These are phyloP conservation scores for Lachnellula cervina DNA, from an alignment of 2,329 filamentous ascomycete species.

Conservation along the genomic window DNA sequence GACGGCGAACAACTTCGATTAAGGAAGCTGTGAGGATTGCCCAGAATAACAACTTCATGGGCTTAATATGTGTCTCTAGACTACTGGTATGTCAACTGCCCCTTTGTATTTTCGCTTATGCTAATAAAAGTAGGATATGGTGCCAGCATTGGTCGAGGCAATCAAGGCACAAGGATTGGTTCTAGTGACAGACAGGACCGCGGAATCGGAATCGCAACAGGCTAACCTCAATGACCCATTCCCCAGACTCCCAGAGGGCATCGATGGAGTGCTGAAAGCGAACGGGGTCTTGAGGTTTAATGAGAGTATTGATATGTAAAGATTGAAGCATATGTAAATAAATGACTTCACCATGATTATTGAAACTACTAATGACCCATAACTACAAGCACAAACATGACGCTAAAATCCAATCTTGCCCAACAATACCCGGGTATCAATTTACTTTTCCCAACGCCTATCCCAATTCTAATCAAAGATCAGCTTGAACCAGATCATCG, in stretches of 20 bases:
- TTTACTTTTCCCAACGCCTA: neutral
- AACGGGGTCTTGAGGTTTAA: slow-evolving; percentile 91
- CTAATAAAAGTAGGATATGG: slow-evolving; percentile 66
- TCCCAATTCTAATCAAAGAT: neutral
- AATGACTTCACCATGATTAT: neutral
- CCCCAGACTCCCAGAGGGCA: slow-evolving; percentile 65
- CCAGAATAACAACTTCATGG: slow-evolving; percentile 97
- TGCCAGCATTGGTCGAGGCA: slow-evolving; percentile 84
- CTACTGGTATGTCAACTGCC: slow-evolving; percentile 63
- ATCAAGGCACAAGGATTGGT: slow-evolving; percentile 94
- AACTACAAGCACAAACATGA: neutral
- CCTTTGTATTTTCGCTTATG: neutral
- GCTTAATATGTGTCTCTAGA: slow-evolving; percentile 81
- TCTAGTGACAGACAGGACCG: slow-evolving; percentile 81
- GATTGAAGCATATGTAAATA: neutral
- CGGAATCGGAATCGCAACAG: slow-evolving; percentile 33
- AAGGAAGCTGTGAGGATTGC: slow-evolving; percentile 94
- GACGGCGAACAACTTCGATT: slow-evolving; percentile 73
- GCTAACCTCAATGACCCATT: slow-evolving; percentile 44
- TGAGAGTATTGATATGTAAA: slow-evolving; percentile 74
- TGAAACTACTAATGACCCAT: neutral
- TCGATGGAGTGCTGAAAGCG: slow-evolving; percentile 80
- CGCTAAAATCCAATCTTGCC: neutral
- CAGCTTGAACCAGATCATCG: neutral
- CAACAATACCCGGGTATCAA: neutral